These are phyloP conservation scores for Hanseniaspora hatyaiensis DNA, from an alignment of 805 yeast species.

Conservation along the genomic window DNA sequence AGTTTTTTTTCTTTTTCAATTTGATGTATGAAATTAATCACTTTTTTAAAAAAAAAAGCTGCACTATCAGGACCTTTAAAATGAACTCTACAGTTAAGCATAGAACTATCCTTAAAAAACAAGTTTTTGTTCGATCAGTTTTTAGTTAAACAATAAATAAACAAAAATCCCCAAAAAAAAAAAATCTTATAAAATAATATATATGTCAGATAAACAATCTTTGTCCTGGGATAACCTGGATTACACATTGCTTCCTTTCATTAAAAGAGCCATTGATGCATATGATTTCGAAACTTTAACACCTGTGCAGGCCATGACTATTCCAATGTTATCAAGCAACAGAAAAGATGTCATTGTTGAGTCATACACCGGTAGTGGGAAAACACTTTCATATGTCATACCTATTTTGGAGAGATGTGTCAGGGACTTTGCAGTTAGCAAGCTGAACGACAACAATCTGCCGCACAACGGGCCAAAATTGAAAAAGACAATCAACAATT, in stretches of 20 bases:
- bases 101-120: too few relatives aligned
- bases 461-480: constrained; percentile 27
- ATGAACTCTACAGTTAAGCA: too few relatives aligned
- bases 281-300: constrained; percentile 77
- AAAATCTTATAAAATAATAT: background rate
- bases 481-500: constrained; percentile 42
- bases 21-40: background rate
- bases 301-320: constrained; percentile 91
- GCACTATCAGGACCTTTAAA: too few relatives aligned
- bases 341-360: constrained; percentile 88
- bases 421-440: constrained; percentile 19
- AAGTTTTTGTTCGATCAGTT: too few relatives aligned
- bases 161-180: too few relatives aligned
- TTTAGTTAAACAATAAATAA: too few relatives aligned
- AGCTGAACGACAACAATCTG: constrained; percentile 20
- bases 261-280: constrained; percentile 53
- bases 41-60: too few relatives aligned
- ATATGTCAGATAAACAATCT: constrained; percentile 31
- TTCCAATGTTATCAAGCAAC: constrained; percentile 69
- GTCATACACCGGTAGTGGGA: constrained; percentile 97
- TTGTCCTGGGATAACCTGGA: constrained; percentile 51
- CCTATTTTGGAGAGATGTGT: constrained; percentile 65
- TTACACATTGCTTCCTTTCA: constrained; percentile 54
- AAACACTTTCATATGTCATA: constrained; percentile 77
- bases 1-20: background rate